phyloP scores from a whole-genome alignment of 306 rosid genomes.

The Cyclanthera cordifolia region DNA sequence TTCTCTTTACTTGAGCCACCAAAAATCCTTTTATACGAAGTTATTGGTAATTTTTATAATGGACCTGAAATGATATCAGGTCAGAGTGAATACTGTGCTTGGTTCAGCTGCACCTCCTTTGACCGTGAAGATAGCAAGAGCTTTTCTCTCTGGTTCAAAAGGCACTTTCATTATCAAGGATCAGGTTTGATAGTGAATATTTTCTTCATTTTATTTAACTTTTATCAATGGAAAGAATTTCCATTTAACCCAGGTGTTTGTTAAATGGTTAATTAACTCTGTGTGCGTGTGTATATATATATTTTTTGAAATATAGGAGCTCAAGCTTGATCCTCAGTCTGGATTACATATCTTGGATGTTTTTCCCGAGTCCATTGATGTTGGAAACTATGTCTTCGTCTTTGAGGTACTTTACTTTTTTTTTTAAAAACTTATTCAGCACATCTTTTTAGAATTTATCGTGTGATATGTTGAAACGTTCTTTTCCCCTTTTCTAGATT shows the following conservation, averaged over 20 bases:
- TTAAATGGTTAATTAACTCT: background rate
- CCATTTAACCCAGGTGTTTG: constrained; percentile 3
- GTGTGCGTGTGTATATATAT: background rate
- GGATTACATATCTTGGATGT: constrained; percentile 52
- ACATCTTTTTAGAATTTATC: background rate
- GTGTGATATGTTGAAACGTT: background rate
- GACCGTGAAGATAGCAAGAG: constrained; percentile 70
- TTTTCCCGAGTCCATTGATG: constrained; percentile 49
- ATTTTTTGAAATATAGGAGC: constrained; percentile 42
- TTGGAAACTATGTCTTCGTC: constrained; percentile 60
- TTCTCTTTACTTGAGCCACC: background rate
- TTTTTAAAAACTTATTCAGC: background rate
- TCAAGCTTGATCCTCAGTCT: constrained; percentile 51
- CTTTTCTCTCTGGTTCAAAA: constrained; percentile 48
- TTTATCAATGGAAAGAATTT: background rate
- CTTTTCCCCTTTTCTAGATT: constrained; percentile 42
- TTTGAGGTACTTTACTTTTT: constrained; percentile 53
- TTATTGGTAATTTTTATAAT: background rate
- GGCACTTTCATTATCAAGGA: constrained; percentile 42
- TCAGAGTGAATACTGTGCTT: constrained; percentile 73
- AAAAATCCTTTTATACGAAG: background rate
- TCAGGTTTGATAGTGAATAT: constrained; percentile 34
- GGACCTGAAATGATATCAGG: constrained; percentile 34
- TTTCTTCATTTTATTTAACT: constrained; percentile 5
- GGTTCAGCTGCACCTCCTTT: constrained; percentile 85